Evolutionary conservation across 306 rosid genomes (phyloP), one percentile per base, ranked within the genome.

Genomic region (Trifolium pratense): DNA sequence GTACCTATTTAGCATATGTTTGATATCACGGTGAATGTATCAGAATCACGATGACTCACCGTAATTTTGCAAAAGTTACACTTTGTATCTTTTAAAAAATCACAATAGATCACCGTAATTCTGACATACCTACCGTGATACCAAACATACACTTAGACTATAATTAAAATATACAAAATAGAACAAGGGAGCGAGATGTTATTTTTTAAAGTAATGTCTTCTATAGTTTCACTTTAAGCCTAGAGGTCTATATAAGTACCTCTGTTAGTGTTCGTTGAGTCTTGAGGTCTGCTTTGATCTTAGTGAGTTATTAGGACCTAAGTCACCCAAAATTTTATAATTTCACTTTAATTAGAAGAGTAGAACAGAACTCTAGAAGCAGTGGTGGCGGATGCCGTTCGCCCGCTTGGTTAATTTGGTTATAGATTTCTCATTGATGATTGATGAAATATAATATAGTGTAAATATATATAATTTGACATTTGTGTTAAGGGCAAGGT

Each of bases 371-470:
- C 25, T 52, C 10, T 49, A 69, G 78, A 79, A 63, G 72, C 46
- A 68, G 70, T 53, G 46, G 88, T 80, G 95, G 88, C 73, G 78
- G 89, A 78, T 62, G 70, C 60, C 40, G 75, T 87, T 87, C 88
- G 90, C 90, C 91, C 82, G 88, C 90, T 53, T 78, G 55, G 23
- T 87, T 56, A 16, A 43, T 82, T 78, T 39, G 77, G 52, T 69
- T 69, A 29, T 13, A 39, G 62, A 25, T 58, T 79, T 81, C 37
- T 77, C 12, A 45, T 70, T 74, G 55, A 71, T 25, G 21, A 58
- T 52, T 52, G 10, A 70, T 26, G n/a, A 55, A 3, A 66, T 56
- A 46, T 78, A 40, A 43, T 84, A 87, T 88, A 32, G 62, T 56
- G 62, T 56, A 80, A 62, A 86, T 78, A 76, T 75, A 46, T 63